These are phyloP conservation scores for Naematelia encephala DNA, from an alignment of 768 basidiomycete species.

Conservation along the genomic window DNA sequence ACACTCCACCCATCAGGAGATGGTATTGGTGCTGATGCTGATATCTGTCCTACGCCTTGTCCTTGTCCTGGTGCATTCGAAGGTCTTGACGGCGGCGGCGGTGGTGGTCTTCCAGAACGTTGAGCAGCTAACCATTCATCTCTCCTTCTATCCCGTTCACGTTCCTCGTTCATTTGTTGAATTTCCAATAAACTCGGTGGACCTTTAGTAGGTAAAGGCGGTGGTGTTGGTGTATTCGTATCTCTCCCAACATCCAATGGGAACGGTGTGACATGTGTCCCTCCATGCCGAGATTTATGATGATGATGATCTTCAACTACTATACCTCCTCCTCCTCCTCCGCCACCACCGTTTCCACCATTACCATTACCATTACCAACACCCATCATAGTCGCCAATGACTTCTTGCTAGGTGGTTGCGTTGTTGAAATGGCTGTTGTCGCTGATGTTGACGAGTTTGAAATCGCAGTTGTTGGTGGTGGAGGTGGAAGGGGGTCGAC, in stretches of 20 bases:
- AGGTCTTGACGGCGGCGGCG: constrained; percentile 1
- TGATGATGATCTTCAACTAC: background rate
- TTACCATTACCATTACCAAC: too few relatives aligned
- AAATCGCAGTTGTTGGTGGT: background rate
- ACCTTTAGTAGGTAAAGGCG: constrained; percentile 14
- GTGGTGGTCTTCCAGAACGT: background rate
- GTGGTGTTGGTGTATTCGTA: constrained; percentile 6
- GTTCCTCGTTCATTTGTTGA: constrained; percentile 22
- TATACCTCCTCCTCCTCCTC: background rate
- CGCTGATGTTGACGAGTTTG: constrained; percentile 5
- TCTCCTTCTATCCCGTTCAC: constrained; percentile 14
- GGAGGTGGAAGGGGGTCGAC: constrained; percentile 39
- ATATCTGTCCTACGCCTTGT: background rate
- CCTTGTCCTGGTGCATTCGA: background rate
- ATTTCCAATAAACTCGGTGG: constrained; percentile 31
- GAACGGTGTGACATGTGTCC: constrained; percentile 29
- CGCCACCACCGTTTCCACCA: background rate
- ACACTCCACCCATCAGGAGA: constrained; percentile 17
- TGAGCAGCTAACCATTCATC: constrained; percentile 5
- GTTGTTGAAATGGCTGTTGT: constrained; percentile 2
- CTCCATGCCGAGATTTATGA: background rate
- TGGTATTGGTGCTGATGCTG: background rate
- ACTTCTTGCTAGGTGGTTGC: background rate
- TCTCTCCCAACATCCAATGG: constrained; percentile 31
- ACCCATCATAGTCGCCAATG: background rate